phyloP scores from a whole-genome alignment of 441 rosid genomes.

The Euphorbia celastroides region DNA sequence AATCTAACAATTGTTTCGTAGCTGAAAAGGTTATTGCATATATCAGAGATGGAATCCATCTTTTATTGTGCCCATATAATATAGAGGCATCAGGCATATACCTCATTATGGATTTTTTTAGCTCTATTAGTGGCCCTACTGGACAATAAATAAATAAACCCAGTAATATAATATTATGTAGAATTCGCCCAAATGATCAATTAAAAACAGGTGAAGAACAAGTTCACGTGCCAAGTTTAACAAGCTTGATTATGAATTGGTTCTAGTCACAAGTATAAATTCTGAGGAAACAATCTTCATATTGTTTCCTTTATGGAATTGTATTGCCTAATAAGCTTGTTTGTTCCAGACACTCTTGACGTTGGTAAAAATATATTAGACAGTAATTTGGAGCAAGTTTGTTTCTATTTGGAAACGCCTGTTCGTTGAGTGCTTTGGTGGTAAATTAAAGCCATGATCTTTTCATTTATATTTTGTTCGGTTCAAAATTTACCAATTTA shows the following conservation, averaged over 20 bases:
- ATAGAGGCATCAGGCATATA: conserved; percentile 11
- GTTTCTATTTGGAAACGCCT: background rate
- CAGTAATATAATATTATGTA: background rate
- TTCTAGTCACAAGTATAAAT: background rate
- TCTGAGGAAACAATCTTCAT: background rate
- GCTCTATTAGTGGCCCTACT: background rate
- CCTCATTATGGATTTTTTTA: conserved; percentile 2
- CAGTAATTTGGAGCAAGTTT: background rate
- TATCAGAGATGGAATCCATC: conserved; percentile 8
- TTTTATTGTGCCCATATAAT: background rate
- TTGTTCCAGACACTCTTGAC: background rate
- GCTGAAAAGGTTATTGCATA: background rate
- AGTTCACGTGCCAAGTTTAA: background rate
- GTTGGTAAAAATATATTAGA: background rate
- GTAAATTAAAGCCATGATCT: too few species aligned
- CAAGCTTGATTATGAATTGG: too few species aligned
- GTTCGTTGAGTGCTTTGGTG: too few species aligned
- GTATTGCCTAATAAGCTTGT: background rate
- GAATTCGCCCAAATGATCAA: background rate
- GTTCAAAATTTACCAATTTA: too few species aligned
- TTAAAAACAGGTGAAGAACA: background rate
- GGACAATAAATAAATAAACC: background rate
- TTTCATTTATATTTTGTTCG: too few species aligned
- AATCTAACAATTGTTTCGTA: conserved; percentile 7
- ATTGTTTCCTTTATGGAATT: too few species aligned